Base-by-base conservation (phyloP, 192 early-diverging fungal genomes). In the Rhizoclosmatium sp. region DNA sequence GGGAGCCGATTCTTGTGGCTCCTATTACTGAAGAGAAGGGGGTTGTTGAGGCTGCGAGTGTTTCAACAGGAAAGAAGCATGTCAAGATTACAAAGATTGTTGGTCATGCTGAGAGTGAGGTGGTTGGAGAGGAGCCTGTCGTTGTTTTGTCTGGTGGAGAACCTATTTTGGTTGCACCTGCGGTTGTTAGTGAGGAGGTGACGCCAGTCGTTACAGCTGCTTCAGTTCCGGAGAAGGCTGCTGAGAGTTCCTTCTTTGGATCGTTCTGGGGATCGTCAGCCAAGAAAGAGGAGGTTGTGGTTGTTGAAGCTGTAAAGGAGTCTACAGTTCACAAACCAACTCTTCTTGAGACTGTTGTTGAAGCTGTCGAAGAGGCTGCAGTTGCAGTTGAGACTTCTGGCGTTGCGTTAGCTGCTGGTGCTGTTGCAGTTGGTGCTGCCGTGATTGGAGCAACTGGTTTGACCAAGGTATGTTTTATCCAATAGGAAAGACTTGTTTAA, bases 51-150 rank as follows among this genome's bases (percentile, higher is more conserved):
- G 46, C 46, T 42, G 69, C 23, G 0, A 19, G 4, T 19, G 42
- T 14, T 54, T 16, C 69, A 48, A 71, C 5, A 47, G 66, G 14
- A 4, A 7, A 21, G 10, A 62, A 62, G 60, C 60, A 62, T 21
- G 39, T 62, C 60, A 62, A 62, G 23, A 62, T 62, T 7, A 62
- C 60, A 7, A 62, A 62, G 60, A 21, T 62, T 62, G 60, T 62
- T 1, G 60, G 21, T 7, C 7, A 9, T 19, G 21, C 19, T 7
- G 60, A 7, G 4, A 7, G 10, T 62, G 60, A 9, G 5, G 60
- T n/a, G n/a, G n/a, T 62, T 23, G 23, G 7, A 19, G 51, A 54
- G 16, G 51, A 54, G 51, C 9, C 5, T 54, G 51, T 12, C 51
- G 51, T 54, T 54, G 51, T 54, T 31, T 31, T 31, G 31, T 31